A percentile compares a stretch with the other conserved stretches of the same genome.
phyloP scores from a whole-genome alignment of 352 stramenopile species.

The Pythium rishiriense region DNA sequence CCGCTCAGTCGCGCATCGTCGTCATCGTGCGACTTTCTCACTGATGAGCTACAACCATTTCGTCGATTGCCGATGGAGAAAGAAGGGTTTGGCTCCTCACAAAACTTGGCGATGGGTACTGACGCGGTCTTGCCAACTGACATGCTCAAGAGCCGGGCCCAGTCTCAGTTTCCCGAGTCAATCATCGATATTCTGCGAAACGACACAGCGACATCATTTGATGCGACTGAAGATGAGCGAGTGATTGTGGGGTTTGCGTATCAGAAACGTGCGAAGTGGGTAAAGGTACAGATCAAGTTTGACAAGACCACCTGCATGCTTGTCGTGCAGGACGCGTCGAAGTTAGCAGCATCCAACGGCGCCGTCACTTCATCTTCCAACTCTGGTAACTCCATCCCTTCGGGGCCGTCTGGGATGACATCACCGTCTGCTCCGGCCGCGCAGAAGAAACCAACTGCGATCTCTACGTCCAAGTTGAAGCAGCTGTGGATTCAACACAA shows the following conservation, averaged over 20 bases:
- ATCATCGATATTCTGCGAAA: constrained; percentile 71
- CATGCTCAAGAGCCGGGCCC: constrained; percentile 70
- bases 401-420: not conserved
- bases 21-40: constrained; percentile 68
- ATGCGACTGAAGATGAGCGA: constrained; percentile 51
- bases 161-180: constrained; percentile 68
- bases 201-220: constrained; percentile 57
- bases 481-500: constrained; percentile 63
- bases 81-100: constrained; percentile 64
- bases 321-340: constrained; percentile 37
- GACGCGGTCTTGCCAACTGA: constrained; percentile 65
- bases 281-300: constrained; percentile 68
- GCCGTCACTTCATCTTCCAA: not conserved
- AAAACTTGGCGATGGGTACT: constrained; percentile 56
- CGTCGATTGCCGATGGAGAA: constrained; percentile 65
- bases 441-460: constrained; percentile 25
- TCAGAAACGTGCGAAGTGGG: constrained; percentile 76
- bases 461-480: constrained; percentile 53
- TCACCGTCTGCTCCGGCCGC: constrained; percentile 10
- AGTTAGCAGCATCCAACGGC: constrained; percentile 4
- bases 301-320: constrained; percentile 59
- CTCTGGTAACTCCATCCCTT: not conserved
- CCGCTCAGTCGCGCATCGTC: constrained; percentile 53
- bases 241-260: constrained; percentile 66
- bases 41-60: constrained; percentile 64